A percentile compares a stretch with the other conserved stretches of the same genome.
Evolutionary conservation across 1,284 basidiomycete species (phyloP).

Genomic region (Anthracocystis setariae): DNA sequence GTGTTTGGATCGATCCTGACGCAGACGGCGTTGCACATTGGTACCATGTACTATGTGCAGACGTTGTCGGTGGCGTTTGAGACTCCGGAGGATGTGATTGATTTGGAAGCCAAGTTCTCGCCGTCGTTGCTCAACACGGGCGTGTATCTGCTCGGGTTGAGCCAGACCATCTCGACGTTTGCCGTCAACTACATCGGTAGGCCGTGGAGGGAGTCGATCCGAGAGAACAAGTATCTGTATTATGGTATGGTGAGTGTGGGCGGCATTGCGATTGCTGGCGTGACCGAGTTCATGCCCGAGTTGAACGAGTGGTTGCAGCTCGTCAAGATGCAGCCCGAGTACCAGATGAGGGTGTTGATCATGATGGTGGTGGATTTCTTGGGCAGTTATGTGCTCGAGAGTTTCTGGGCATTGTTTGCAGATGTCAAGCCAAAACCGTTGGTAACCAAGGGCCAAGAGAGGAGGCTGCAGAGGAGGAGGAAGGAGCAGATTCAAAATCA

Average conservation of each 20-base stretch:
- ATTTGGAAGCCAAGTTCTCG: constrained; percentile 65
- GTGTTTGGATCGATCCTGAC: constrained; percentile 63
- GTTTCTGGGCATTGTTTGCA: constrained; percentile 87
- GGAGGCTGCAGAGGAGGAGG: constrained; percentile 48
- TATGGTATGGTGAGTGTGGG: constrained; percentile 60
- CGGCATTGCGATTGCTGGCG: constrained; percentile 59
- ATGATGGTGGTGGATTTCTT: constrained; percentile 88
- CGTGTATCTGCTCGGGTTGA: constrained; percentile 62
- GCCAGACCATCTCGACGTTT: constrained; percentile 66
- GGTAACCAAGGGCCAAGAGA: constrained; percentile 45
- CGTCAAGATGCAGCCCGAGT: constrained; percentile 83
- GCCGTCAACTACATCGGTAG: constrained; percentile 67
- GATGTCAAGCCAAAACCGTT: constrained; percentile 77
- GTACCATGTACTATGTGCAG: constrained; percentile 63
- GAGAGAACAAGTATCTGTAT: constrained; percentile 63
- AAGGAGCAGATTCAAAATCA: constrained; percentile 17
- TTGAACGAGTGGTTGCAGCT: constrained; percentile 96
- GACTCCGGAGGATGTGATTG: constrained; percentile 52
- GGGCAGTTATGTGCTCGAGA: constrained; percentile 87
- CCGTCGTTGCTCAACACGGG: constrained; percentile 66
- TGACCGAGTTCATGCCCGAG: constrained; percentile 86
- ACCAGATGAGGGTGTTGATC: constrained; percentile 67
- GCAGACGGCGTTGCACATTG: constrained; percentile 64
- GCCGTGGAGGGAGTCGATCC: constrained; percentile 62
- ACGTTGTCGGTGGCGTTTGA: constrained; percentile 51